Conservation (phyloP, 371 early-diverging fungal species). For the Dichotomocladium elegans region DNA sequence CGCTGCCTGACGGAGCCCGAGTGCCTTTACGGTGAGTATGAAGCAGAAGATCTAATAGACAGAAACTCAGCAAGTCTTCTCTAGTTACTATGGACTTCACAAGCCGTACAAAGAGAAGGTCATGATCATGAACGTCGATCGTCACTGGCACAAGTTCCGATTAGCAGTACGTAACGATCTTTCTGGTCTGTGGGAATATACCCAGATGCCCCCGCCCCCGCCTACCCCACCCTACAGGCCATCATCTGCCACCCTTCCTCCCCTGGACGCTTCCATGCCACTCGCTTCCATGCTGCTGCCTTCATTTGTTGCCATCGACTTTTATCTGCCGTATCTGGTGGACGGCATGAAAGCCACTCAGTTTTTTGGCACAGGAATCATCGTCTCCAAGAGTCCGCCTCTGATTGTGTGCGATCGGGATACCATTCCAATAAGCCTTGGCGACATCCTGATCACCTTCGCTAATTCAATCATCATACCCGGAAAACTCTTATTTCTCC, state of each 20-base stretch:
- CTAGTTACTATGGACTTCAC: slow-evolving; percentile 58
- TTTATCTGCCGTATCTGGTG: slow-evolving; percentile 63
- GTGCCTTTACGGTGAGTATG: slow-evolving; percentile 59
- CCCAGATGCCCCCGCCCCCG: slow-evolving; percentile 63
- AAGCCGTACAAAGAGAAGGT: slow-evolving; percentile 71
- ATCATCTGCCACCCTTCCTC: slow-evolving; percentile 57
- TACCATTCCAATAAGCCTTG: slow-evolving; percentile 73
- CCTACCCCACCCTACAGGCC: slow-evolving; percentile 36
- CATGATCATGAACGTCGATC: slow-evolving; percentile 73
- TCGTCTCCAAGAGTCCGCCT: slow-evolving; percentile 67
- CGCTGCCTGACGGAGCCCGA: slow-evolving; percentile 71
- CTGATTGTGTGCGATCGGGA: slow-evolving; percentile 74
- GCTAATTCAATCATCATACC: slow-evolving; percentile 77
- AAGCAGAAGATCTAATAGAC: background rate
- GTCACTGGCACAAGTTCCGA: slow-evolving; percentile 80
- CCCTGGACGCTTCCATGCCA: slow-evolving; percentile 49
- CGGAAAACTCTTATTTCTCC: slow-evolving; percentile 63
- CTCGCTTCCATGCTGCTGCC: slow-evolving; percentile 62
- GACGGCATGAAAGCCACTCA: slow-evolving; percentile 66
- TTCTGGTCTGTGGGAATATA: slow-evolving; percentile 85
- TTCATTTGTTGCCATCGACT: slow-evolving; percentile 67
- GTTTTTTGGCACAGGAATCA: slow-evolving; percentile 68
- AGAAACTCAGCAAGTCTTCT: background rate
- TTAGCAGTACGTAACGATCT: slow-evolving; percentile 69
- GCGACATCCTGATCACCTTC: slow-evolving; percentile 77